A percentile compares a stretch with the other conserved stretches of the same genome.
Conservation (phyloP, 1,284 basidiomycete species). For the Pterula multifida region DNA sequence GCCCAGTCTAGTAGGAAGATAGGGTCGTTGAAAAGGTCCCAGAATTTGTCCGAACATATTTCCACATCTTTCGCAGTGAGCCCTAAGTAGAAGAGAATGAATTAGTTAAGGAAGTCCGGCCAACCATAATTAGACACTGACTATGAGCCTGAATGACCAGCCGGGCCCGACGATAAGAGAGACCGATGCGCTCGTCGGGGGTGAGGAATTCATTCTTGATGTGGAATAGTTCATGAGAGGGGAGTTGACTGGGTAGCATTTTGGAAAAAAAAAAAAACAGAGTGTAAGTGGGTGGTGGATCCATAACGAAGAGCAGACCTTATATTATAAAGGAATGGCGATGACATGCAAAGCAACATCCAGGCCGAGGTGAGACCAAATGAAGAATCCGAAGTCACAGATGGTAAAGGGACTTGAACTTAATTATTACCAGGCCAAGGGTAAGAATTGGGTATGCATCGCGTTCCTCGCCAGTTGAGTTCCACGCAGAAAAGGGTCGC, state of each 20-base stretch:
- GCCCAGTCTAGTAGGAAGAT: slow-evolving; percentile 33
- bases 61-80: slow-evolving; percentile 32
- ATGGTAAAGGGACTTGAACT: too few species aligned
- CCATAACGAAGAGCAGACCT: too few species aligned
- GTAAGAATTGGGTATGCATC: too few species aligned
- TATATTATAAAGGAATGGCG: too few species aligned
- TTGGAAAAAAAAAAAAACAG: slow-evolving; percentile 6
- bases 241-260: slow-evolving; percentile 25
- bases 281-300: not conserved
- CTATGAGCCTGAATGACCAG: slow-evolving; percentile 35
- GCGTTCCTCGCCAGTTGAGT: too few species aligned
- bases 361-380: too few species aligned
- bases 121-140: slow-evolving; percentile 15
- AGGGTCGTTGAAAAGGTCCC: slow-evolving; percentile 38
- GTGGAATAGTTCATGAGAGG: slow-evolving; percentile 32
- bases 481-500: not conserved
- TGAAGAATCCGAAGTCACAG: too few species aligned
- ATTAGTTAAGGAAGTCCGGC: slow-evolving; percentile 6
- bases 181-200: slow-evolving; percentile 29
- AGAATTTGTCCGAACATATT: slow-evolving; percentile 30
- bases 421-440: too few species aligned
- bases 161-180: slow-evolving; percentile 35
- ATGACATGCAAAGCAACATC: too few species aligned
- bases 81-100: slow-evolving; percentile 16
- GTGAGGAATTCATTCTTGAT: slow-evolving; percentile 28